These are phyloP conservation scores for Peniophora sp. DNA, from an alignment of 1,284 basidiomycete species.

Conservation along the genomic window DNA sequence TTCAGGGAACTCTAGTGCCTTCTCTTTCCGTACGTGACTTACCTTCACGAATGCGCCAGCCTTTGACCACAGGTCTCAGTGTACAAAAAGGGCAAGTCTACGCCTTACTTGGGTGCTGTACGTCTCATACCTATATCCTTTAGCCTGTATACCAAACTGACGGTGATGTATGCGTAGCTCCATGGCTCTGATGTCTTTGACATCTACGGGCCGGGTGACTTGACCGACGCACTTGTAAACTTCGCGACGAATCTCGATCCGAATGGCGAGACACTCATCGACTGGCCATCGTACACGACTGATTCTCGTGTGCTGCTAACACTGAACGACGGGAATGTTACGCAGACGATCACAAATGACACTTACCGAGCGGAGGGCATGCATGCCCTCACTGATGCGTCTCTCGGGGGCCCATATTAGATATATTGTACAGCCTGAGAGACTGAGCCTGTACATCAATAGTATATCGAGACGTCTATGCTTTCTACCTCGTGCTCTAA, in stretches of 20 bases:
- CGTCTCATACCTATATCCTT: neutral
- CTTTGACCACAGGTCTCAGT: neutral
- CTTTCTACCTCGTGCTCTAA: too few species aligned
- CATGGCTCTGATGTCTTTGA: constrained; percentile 12
- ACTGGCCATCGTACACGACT: constrained; percentile 13
- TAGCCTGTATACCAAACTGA: neutral
- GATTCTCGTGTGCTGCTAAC: constrained; percentile 15
- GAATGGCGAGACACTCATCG: constrained; percentile 11
- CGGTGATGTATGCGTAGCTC: neutral
- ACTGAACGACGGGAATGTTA: constrained; percentile 15
- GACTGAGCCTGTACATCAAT: too few species aligned
- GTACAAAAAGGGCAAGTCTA: neutral
- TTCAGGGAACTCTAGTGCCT: constrained; percentile 10
- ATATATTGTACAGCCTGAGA: too few species aligned
- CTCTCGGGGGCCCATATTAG: neutral
- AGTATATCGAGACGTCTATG: too few species aligned
- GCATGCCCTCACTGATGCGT: neutral
- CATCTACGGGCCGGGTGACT: constrained; percentile 10
- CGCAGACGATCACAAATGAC: constrained; percentile 20
- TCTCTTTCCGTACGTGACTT: constrained; percentile 10
- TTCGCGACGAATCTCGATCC: constrained; percentile 19
- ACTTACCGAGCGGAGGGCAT: constrained; percentile 26
- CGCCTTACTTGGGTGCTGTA: neutral
- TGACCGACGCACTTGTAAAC: constrained; percentile 16
- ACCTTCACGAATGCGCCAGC: neutral